These are phyloP conservation scores for Exobasidium rhododendri DNA, from an alignment of 1,284 basidiomycete genomes.

Conservation along the genomic window DNA sequence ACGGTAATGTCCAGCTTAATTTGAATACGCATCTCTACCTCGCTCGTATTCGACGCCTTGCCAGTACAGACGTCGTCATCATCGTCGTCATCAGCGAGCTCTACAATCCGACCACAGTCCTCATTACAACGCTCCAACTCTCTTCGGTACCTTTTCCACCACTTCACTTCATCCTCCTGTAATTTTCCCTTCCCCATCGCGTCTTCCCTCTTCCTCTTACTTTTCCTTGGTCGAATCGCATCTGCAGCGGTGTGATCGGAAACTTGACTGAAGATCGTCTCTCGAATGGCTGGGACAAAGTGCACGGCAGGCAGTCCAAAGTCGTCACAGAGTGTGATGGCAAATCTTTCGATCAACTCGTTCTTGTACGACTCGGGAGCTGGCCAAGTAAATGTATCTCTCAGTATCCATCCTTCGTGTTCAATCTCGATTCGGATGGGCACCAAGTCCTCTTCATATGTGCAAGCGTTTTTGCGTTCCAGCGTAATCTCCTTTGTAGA, in stretches of 20 bases:
- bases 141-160: constrained; percentile 25
- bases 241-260: constrained; percentile 62
- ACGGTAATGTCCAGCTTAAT: constrained; percentile 97
- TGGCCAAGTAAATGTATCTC: constrained; percentile 98
- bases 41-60: constrained; percentile 55
- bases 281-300: constrained; percentile 73
- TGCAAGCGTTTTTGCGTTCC: constrained; percentile 49
- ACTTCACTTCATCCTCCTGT: constrained; percentile 14
- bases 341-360: constrained; percentile 84
- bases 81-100: constrained; percentile 28
- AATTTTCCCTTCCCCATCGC: constrained; percentile 13
- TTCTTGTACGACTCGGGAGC: constrained; percentile 69
- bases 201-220: constrained; percentile 10
- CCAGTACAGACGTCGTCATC: constrained; percentile 47
- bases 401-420: constrained; percentile 76
- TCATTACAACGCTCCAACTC: constrained; percentile 8
- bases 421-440: constrained; percentile 94
- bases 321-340: constrained; percentile 85
- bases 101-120: not conserved
- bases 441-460: constrained; percentile 68
- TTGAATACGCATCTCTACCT: constrained; percentile 74
- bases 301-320: constrained; percentile 68
- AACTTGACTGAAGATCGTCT: constrained; percentile 81
- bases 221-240: constrained; percentile 27
- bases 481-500: constrained; percentile 56